phyloP scores from a whole-genome alignment of 2,329 filamentous ascomycete species.

The Phyllosticta citribraziliensis region DNA sequence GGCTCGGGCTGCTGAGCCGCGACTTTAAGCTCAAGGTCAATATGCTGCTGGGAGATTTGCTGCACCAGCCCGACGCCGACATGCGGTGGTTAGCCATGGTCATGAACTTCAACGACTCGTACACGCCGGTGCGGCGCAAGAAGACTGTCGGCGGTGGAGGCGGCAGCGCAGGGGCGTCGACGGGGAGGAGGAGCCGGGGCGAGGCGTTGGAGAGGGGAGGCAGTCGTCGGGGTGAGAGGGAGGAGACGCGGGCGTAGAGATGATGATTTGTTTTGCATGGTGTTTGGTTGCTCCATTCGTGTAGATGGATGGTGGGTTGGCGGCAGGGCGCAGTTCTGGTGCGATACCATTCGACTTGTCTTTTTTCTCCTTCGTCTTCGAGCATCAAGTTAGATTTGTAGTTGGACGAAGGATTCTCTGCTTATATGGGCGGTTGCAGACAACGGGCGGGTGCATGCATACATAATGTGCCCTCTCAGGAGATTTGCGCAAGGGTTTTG shows the following conservation, averaged over 20 bases:
- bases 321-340: not conserved
- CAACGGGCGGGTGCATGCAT: not conserved
- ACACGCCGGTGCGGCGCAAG: conserved; percentile 64
- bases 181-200: not conserved
- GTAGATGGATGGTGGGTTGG: not conserved
- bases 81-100: conserved; percentile 92
- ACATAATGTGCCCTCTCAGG: too few species aligned
- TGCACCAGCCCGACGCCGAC: conserved; percentile 88
- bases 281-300: not conserved
- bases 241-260: not conserved
- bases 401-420: not conserved
- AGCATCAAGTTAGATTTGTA: not conserved
- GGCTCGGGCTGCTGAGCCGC: conserved; percentile 60
- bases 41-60: conserved; percentile 76
- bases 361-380: not conserved
- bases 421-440: not conserved
- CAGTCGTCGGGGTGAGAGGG: not conserved
- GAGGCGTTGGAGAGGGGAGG: not conserved
- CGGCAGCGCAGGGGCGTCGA: not conserved
- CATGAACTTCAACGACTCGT: conserved; percentile 99
- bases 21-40: conserved; percentile 73
- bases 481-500: not conserved
- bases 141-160: conserved; percentile 24
- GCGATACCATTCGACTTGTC: not conserved
- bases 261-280: not conserved